phyloP scores from a whole-genome alignment of 2,329 filamentous ascomycete genomes.

The Didymella exigua region DNA sequence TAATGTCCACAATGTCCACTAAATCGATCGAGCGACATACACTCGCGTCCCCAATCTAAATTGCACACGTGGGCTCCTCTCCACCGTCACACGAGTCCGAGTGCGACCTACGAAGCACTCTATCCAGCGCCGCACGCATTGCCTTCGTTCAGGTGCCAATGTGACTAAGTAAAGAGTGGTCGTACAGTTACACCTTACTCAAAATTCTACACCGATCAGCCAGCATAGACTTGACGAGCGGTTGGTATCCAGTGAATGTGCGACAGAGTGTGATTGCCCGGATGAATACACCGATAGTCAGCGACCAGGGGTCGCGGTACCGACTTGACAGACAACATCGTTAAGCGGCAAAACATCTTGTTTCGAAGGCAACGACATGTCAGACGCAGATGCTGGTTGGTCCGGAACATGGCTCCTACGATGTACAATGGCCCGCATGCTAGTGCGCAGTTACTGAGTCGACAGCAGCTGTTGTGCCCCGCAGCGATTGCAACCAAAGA shows the following conservation, averaged over 20 bases:
- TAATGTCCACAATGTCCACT: not conserved
- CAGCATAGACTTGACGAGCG: not conserved
- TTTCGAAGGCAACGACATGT: not conserved
- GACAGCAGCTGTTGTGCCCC: not conserved
- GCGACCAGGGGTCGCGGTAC: not conserved
- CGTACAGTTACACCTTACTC: not conserved
- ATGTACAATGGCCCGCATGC: not conserved
- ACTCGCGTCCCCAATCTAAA: not conserved
- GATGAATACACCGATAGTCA: not conserved
- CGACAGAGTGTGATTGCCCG: not conserved
- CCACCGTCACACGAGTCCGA: not conserved
- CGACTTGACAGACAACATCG: not conserved
- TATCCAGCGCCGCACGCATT: not conserved
- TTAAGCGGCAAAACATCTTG: not conserved
- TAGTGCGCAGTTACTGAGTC: not conserved
- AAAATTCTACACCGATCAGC: not conserved
- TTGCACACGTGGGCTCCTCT: not conserved
- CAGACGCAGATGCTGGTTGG: not conserved
- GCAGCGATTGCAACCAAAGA: not conserved
- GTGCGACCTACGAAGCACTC: not conserved
- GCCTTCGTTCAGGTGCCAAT: not conserved
- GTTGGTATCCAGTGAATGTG: not conserved
- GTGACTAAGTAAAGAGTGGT: not conserved
- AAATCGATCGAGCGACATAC: not conserved
- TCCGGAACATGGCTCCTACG: not conserved